These are phyloP conservation scores for Xylariaceae sp. DNA, from an alignment of 2,329 filamentous ascomycete species.

Conservation along the genomic window DNA sequence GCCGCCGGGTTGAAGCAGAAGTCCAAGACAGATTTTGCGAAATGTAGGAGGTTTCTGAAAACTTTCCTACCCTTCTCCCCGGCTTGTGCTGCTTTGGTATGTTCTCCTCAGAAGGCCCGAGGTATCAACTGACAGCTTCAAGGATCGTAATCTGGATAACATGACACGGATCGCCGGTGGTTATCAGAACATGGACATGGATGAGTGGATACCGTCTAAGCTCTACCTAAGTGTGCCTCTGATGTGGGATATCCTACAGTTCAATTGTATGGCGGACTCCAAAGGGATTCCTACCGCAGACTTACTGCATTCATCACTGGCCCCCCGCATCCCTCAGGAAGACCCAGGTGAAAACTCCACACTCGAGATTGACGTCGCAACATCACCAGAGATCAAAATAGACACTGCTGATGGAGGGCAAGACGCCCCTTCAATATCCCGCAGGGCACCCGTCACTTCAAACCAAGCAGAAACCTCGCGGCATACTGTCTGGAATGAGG, in stretches of 20 bases:
- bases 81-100: slow-evolving; percentile 29
- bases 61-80: slow-evolving; percentile 26
- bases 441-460: slow-evolving; percentile 24
- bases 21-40: slow-evolving; percentile 29
- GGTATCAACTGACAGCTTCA: slow-evolving; percentile 3
- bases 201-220: slow-evolving; percentile 29
- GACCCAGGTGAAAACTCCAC: slow-evolving; percentile 26
- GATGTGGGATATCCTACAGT: slow-evolving; percentile 32
- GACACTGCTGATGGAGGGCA: slow-evolving; percentile 29
- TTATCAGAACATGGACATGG: slow-evolving; percentile 28
- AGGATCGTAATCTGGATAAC: slow-evolving; percentile 29
- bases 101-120: neutral
- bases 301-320: slow-evolving; percentile 23
- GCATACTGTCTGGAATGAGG: slow-evolving; percentile 26
- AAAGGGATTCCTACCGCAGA: slow-evolving; percentile 28
- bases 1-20: slow-evolving; percentile 29
- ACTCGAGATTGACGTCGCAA: slow-evolving; percentile 30
- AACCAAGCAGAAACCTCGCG: slow-evolving; percentile 21
- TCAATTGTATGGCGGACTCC: slow-evolving; percentile 27
- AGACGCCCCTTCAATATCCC: slow-evolving; percentile 27
- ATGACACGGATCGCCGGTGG: slow-evolving; percentile 29
- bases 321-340: slow-evolving; percentile 13
- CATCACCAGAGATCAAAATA: slow-evolving; percentile 29
- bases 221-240: slow-evolving; percentile 30
- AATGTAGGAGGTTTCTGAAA: slow-evolving; percentile 29